phyloP scores from a whole-genome alignment of 2,329 filamentous ascomycete species.

The Grosmannia huntii region DNA sequence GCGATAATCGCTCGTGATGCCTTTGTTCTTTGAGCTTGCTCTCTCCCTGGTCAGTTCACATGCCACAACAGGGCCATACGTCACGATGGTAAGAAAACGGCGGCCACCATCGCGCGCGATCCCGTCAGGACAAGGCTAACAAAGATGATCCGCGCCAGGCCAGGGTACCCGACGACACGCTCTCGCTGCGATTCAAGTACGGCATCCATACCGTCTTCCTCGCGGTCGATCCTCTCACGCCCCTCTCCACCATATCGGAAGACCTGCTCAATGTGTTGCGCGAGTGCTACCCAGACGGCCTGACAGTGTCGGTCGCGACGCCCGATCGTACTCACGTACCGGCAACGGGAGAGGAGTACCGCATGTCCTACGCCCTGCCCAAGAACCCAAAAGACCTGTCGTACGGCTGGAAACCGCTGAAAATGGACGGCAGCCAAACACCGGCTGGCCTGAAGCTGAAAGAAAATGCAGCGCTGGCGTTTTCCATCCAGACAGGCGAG shows the following conservation, averaged over 20 bases:
- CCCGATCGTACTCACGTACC: constrained; percentile 25
- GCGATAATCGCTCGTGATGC: not conserved
- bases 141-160: not conserved
- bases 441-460: constrained; percentile 29
- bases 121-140: not conserved
- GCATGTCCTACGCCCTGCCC: constrained; percentile 33
- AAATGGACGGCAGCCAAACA: constrained; percentile 24
- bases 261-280: constrained; percentile 45
- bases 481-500: constrained; percentile 27
- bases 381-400: constrained; percentile 30
- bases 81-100: not conserved
- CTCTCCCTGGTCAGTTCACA: not conserved
- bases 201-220: constrained; percentile 59
- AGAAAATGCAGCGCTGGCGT: constrained; percentile 36
- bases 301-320: constrained; percentile 24
- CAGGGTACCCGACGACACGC: constrained; percentile 25
- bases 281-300: constrained; percentile 42
- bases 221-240: constrained; percentile 44
- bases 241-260: constrained; percentile 43
- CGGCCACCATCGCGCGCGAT: not conserved
- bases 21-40: not conserved
- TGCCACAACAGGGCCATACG: not conserved
- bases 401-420: constrained; percentile 37
- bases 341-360: constrained; percentile 21
- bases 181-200: constrained; percentile 61